These are phyloP conservation scores for Xerocomus nothofagi DNA, from an alignment of 1,284 basidiomycete species.

Conservation along the genomic window DNA sequence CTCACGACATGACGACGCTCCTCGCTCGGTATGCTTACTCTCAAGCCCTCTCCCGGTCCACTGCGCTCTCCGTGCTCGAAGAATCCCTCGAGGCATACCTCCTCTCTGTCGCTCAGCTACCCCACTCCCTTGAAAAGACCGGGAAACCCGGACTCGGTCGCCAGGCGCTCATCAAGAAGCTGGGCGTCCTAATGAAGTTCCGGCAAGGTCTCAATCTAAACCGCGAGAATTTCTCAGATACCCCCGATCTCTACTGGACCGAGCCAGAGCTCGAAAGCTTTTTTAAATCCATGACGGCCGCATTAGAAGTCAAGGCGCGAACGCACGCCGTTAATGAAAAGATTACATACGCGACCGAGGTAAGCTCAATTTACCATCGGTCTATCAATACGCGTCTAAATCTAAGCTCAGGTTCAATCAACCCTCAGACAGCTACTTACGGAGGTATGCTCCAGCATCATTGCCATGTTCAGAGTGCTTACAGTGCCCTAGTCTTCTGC, in stretches of 20 bases:
- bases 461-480: background rate
- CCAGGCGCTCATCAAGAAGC: conserved; percentile 81
- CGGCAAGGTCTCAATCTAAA: conserved; percentile 86
- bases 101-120: conserved; percentile 75
- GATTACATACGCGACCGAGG: conserved; percentile 90
- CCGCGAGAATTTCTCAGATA: conserved; percentile 85
- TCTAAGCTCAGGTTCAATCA: conserved; percentile 55
- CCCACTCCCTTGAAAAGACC: conserved; percentile 70
- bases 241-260: conserved; percentile 89
- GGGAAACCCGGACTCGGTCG: conserved; percentile 81
- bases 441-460: conserved; percentile 48
- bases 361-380: conserved; percentile 26
- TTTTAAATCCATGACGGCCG: conserved; percentile 79
- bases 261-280: conserved; percentile 88
- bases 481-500: conserved; percentile 62
- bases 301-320: conserved; percentile 79
- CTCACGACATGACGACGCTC: conserved; percentile 62
- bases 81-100: conserved; percentile 80
- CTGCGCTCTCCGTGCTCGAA: conserved; percentile 81
- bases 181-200: conserved; percentile 86
- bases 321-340: conserved; percentile 86
- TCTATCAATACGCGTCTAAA: conserved; percentile 4
- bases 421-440: conserved; percentile 76
- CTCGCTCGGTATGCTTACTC: conserved; percentile 87
- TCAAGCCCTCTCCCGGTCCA: conserved; percentile 85